Conservation (phyloP, 2,329 filamentous ascomycete species). For the Colletotrichum costaricense region DNA sequence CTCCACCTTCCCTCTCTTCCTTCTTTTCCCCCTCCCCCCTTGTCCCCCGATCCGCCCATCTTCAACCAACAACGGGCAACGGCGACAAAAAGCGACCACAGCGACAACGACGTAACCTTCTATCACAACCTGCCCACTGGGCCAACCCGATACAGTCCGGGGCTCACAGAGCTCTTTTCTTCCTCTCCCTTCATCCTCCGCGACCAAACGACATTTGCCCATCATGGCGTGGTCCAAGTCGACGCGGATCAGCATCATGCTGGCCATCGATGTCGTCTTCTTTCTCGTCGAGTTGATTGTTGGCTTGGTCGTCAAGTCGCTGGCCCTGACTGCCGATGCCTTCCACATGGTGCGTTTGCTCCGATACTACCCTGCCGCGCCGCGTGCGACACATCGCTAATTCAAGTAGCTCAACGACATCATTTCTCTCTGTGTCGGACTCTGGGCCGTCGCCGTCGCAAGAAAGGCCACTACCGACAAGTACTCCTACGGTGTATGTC, state of each 20-base stretch:
- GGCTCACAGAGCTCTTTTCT: constrained; percentile 16
- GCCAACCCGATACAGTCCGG: neutral
- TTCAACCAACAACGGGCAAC: neutral
- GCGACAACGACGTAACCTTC: constrained; percentile 6
- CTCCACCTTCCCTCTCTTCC: neutral
- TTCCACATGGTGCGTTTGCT: constrained; percentile 87
- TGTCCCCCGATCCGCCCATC: constrained; percentile 6
- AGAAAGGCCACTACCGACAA: constrained; percentile 87
- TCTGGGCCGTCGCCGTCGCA: constrained; percentile 95
- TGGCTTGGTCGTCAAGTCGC: constrained; percentile 88
- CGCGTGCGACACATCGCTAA: constrained; percentile 35
- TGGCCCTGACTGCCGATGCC: constrained; percentile 94
- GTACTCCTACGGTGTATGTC: constrained; percentile 91
- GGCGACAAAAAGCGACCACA: constrained; percentile 16
- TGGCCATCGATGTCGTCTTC: constrained; percentile 89
- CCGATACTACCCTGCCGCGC: neutral
- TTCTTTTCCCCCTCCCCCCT: neutral
- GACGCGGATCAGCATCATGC: constrained; percentile 90
- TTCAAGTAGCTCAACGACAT: constrained; percentile 89
- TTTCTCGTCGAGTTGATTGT: constrained; percentile 89
- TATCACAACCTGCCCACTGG: constrained; percentile 13
- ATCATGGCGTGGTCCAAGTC: constrained; percentile 91
- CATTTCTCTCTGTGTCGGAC: constrained; percentile 88
- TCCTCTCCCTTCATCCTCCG: neutral
- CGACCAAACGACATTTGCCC: constrained; percentile 12